A percentile compares a stretch with the other conserved stretches of the same genome.
Evolutionary conservation across 2,329 filamentous ascomycete genomes (phyloP).

Genomic region (Aspergillus fischeri): DNA sequence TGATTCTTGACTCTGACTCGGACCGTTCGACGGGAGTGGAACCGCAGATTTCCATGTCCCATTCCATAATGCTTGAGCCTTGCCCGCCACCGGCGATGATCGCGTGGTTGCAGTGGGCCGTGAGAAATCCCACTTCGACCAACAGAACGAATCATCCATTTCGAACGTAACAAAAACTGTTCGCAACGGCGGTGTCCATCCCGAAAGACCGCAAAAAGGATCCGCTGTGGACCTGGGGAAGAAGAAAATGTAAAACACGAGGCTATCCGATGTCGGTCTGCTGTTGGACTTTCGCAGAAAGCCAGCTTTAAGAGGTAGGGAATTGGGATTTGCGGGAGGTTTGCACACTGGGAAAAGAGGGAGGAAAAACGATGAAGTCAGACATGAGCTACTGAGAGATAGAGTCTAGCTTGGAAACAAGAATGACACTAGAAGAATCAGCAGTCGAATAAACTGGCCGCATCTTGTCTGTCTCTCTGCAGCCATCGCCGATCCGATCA

Average conservation of each 20-base stretch:
- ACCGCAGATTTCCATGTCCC: background rate
- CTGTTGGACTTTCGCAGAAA: background rate
- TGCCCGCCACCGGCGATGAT: constrained; percentile 14
- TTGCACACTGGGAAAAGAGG: too few relatives aligned
- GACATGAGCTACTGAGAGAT: background rate
- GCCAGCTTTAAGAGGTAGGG: too few relatives aligned
- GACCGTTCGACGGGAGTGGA: background rate
- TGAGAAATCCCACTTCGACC: constrained; percentile 1
- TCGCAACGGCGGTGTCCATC: constrained; percentile 2
- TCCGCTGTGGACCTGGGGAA: constrained; percentile 16
- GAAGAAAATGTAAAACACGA: constrained; percentile 1
- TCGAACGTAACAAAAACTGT: constrained; percentile 20
- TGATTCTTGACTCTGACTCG: background rate
- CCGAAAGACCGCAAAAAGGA: constrained; percentile 2
- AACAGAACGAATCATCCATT: constrained; percentile 13
- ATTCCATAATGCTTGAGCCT: background rate
- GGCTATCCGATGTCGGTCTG: background rate
- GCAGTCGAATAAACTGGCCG: too few relatives aligned
- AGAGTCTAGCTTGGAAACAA: background rate
- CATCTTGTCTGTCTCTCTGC: background rate
- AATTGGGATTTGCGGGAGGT: too few relatives aligned
- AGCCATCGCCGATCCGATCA: background rate
- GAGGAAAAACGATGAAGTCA: too few relatives aligned
- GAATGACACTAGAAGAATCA: background rate
- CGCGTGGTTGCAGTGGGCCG: constrained; percentile 13